Percentiles rank a stretch among this genome's conserved stretches.
Evolutionary conservation across 2,329 filamentous ascomycete species (phyloP).

Genomic region (Metarhizium humberi): DNA sequence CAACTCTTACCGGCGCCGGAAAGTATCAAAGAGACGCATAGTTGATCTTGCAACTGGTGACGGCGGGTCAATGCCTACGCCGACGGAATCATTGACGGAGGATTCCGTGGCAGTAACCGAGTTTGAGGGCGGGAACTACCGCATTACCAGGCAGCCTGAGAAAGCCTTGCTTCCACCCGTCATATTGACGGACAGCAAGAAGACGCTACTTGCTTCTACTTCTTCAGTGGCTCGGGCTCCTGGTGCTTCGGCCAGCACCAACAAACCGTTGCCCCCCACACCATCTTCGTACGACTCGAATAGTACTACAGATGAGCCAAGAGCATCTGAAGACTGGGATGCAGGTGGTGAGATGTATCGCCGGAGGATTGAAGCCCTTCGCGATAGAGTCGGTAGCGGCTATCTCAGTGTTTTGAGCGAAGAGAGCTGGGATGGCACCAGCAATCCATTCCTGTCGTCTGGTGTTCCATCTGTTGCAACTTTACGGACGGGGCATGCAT

Average conservation of each 20-base stretch:
- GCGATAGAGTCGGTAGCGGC: conserved; percentile 74
- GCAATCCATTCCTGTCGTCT: conserved; percentile 13
- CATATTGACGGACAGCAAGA: conserved; percentile 23
- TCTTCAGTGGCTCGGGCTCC: neutral
- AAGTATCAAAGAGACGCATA: conserved; percentile 52
- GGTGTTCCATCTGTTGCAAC: conserved; percentile 16
- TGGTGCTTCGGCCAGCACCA: neutral
- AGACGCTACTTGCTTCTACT: conserved; percentile 9
- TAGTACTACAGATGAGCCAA: conserved; percentile 6
- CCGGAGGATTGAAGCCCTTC: conserved; percentile 77
- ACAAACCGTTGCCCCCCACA: neutral
- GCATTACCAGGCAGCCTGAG: conserved; percentile 34
- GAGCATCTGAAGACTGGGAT: conserved; percentile 49
- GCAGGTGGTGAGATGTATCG: conserved; percentile 70
- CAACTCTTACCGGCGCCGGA: conserved; percentile 49
- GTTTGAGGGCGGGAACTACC: conserved; percentile 28
- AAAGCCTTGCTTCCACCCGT: conserved; percentile 21
- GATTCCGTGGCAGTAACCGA: conserved; percentile 12
- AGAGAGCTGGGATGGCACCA: conserved; percentile 51
- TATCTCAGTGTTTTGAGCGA: conserved; percentile 85
- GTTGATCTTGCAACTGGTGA: conserved; percentile 54
- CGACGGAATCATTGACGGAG: conserved; percentile 14
- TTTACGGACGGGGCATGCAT: conserved; percentile 20
- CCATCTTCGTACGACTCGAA: neutral
- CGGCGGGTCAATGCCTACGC: conserved; percentile 16